Evolutionary conservation across 176 grass and related monocot species (phyloP).

Genomic region (Zizania latifolia): DNA sequence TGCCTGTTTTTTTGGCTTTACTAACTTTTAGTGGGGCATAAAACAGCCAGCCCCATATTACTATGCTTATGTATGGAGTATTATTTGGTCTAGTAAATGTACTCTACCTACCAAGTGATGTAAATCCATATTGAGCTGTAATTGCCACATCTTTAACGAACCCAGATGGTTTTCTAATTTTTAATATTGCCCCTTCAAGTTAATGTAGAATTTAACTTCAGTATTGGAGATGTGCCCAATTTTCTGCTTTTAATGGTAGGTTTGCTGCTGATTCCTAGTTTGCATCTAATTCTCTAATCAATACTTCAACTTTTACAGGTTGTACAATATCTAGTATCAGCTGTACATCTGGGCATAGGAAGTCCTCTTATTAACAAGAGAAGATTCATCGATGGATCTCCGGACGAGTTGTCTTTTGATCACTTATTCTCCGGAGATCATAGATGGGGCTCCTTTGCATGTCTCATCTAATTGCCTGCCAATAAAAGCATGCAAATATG

Average conservation of each 20-base stretch:
- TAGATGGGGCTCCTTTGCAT: constrained; percentile 60
- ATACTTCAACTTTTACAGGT: constrained; percentile 21
- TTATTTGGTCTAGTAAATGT: background rate
- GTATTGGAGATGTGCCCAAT: background rate
- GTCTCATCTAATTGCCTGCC: constrained; percentile 83
- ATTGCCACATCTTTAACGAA: background rate
- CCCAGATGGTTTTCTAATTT: background rate
- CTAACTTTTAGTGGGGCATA: too few relatives aligned
- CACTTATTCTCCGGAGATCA: constrained; percentile 68
- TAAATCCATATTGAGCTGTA: background rate
- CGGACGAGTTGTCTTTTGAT: constrained; percentile 46
- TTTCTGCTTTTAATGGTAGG: background rate
- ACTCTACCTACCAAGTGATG: background rate
- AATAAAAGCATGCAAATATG: constrained; percentile 71
- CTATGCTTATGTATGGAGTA: background rate
- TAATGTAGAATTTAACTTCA: background rate
- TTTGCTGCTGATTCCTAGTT: background rate
- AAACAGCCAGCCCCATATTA: background rate
- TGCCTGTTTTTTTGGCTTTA: background rate
- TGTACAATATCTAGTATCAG: background rate
- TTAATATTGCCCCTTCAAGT: background rate
- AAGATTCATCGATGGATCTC: constrained; percentile 39
- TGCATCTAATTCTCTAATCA: background rate
- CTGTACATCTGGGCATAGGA: background rate
- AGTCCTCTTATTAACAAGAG: background rate